Base-by-base conservation (phyloP, 805 yeast species). In the Wickerhamiella kurtzmanii region DNA sequence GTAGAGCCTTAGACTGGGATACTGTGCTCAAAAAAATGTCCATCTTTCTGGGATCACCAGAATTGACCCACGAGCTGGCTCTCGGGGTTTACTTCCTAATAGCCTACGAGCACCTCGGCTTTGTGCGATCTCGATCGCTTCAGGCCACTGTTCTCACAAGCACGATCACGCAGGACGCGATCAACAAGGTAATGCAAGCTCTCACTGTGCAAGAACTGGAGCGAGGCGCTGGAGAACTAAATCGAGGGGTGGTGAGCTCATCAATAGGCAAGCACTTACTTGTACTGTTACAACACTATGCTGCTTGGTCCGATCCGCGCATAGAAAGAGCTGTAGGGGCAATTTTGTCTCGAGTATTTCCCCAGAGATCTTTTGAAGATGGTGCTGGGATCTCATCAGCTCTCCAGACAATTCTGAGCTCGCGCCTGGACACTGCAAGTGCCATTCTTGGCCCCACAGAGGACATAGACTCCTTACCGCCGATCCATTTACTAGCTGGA, bases 171-270 rank as follows among this genome's bases (percentile, higher is more conserved):
- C n/a, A 43, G 25, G 51, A 41, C 18, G 44, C 51, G 2, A 46
- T 53, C 19, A 47, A 50, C 41, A 53, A 53, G 35, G 53, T 53
- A 19, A 53, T 52, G 55, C 15, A 39, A 16, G 48, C 51, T 4
- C 45, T 53, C 28, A 51, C 51, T 5, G 43, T 39, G 16, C 42
- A 41, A 1, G 56, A 53, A 44, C 50, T 53, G n/a, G 54, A 49
- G 25, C 47, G 44, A 35, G 51, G 51, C 13, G 45, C 35, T 2
- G n/a, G 44, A 4, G 51, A 46, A 22, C 25, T 53, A 37, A 9
- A 13, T 32, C 41, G 39, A 11, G 37, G 41, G 4, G 17, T 11
- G 6, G 19, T n/a, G 8, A 36, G 17, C n/a, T 5, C 17, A 15
- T 36, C 38, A 16, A 25, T 25, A 6, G 32, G 32, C 32, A 6